Evolutionary conservation across 768 basidiomycete species (phyloP).

Genomic region (Auriculariales sp.): DNA sequence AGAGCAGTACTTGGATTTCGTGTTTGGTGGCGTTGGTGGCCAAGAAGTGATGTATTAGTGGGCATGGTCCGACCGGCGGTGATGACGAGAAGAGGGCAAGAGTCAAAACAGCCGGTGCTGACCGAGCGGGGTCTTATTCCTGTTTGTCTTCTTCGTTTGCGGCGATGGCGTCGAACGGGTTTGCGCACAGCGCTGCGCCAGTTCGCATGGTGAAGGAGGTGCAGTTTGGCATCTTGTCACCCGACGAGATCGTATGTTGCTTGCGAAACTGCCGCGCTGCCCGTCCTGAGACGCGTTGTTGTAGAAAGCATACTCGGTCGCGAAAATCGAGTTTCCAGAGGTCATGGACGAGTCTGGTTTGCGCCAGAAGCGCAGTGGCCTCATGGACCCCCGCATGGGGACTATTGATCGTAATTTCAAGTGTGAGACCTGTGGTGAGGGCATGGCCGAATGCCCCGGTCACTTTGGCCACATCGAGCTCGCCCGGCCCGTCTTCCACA

Average conservation of each 20-base stretch:
- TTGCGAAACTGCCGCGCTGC: neutral
- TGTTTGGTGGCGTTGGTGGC: too few species aligned
- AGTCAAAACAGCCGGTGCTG: too few species aligned
- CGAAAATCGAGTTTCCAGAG: conserved; percentile 96
- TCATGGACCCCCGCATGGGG: conserved; percentile 98
- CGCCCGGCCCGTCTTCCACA: conserved; percentile 92
- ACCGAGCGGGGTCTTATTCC: too few species aligned
- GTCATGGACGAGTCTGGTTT: conserved; percentile 93
- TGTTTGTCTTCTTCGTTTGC: too few species aligned
- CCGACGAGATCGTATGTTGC: conserved; percentile 90
- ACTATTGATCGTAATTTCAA: conserved; percentile 97
- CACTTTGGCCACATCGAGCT: conserved; percentile 99
- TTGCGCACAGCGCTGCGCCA: conserved; percentile 86
- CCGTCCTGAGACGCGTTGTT: neutral
- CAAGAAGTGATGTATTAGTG: too few species aligned
- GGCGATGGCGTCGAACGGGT: conserved; percentile 77
- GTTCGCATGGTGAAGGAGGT: conserved; percentile 94
- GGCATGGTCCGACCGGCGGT: too few species aligned
- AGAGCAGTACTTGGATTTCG: too few species aligned
- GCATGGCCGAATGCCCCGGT: conserved; percentile 99
- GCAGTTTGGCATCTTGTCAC: conserved; percentile 96
- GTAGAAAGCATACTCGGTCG: conserved; percentile 97
- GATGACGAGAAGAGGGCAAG: too few species aligned
- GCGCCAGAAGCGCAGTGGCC: conserved; percentile 80
- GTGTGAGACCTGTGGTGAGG: conserved; percentile 98